A percentile compares a stretch with the other conserved stretches of the same genome.
Evolutionary conservation across 2,329 filamentous ascomycete species (phyloP).

Genomic region (Penicillium sp.): DNA sequence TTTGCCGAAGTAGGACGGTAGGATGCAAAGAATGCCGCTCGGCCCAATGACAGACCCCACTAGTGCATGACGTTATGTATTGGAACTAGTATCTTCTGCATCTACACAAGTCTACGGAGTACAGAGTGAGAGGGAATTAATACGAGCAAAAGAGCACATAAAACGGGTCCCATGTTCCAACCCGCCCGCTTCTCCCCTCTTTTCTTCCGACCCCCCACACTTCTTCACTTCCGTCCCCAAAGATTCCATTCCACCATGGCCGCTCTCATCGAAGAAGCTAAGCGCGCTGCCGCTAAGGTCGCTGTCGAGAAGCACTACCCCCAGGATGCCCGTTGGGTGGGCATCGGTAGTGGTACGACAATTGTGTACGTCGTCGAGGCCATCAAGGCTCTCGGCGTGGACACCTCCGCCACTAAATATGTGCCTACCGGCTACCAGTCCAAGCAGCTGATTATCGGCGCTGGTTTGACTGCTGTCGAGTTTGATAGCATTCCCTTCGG

Average conservation of each 20-base stretch:
- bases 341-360: slow-evolving; percentile 66
- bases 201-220: slow-evolving; percentile 9
- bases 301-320: slow-evolving; percentile 65
- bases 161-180: slow-evolving; percentile 5
- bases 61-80: neutral
- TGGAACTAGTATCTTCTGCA: neutral
- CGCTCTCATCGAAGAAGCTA: slow-evolving; percentile 57
- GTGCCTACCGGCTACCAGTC: slow-evolving; percentile 91
- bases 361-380: slow-evolving; percentile 70
- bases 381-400: slow-evolving; percentile 53
- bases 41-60: neutral
- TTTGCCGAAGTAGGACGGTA: neutral
- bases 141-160: neutral
- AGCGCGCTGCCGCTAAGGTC: slow-evolving; percentile 59
- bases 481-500: slow-evolving; percentile 72
- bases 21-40: neutral
- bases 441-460: slow-evolving; percentile 78
- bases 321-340: slow-evolving; percentile 58
- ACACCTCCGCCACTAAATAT: slow-evolving; percentile 69
- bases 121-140: neutral
- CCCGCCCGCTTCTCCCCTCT: slow-evolving; percentile 17
- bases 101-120: neutral
- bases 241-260: slow-evolving; percentile 35
- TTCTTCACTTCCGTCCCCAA: slow-evolving; percentile 2
- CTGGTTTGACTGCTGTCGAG: slow-evolving; percentile 74